Percentiles rank a stretch among this genome's conserved stretches.
These are phyloP conservation scores for Limnomonas spitsbergensis DNA, from an alignment of 139 green algal species.

Conservation along the genomic window DNA sequence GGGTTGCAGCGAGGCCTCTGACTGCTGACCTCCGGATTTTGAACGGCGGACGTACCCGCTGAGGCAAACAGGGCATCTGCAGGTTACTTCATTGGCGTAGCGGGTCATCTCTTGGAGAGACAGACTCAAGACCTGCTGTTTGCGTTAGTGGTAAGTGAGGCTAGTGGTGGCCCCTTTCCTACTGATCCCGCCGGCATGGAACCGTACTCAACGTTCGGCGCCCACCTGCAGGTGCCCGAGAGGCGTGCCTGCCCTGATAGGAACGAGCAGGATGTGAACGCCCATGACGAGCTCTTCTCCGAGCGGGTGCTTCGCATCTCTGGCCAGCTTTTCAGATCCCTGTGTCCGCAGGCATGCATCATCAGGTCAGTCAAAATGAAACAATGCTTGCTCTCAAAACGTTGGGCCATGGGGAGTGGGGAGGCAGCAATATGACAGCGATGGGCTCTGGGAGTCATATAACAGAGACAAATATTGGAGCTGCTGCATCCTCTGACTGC, in stretches of 20 bases:
- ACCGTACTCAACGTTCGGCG: background rate
- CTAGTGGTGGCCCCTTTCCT: background rate
- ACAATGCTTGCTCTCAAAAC: background rate
- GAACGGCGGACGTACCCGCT: background rate
- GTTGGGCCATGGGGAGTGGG: background rate
- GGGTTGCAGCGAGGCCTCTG: background rate
- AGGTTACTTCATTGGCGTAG: slow-evolving; percentile 38
- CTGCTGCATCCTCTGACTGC: background rate
- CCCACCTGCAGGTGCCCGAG: slow-evolving; percentile 31
- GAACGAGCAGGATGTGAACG: slow-evolving; percentile 26
- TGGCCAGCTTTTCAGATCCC: slow-evolving; percentile 16
- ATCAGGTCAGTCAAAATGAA: slow-evolving; percentile 30
- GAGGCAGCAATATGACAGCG: no score
- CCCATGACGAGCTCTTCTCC: slow-evolving; percentile 31
- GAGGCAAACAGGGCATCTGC: background rate
- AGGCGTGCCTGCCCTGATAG: slow-evolving; percentile 34
- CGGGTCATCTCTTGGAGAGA: slow-evolving; percentile 19
- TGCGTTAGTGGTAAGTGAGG: slow-evolving; percentile 29
- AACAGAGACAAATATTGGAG: background rate
- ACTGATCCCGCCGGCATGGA: background rate
- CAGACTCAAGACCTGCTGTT: slow-evolving; percentile 24
- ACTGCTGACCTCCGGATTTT: background rate
- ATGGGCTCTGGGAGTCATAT: no score
- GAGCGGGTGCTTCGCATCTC: slow-evolving; percentile 33
- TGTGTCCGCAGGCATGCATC: slow-evolving; percentile 32